These are phyloP conservation scores for Torulaspora delbrueckii DNA, from an alignment of 805 yeast genomes.

Conservation along the genomic window DNA sequence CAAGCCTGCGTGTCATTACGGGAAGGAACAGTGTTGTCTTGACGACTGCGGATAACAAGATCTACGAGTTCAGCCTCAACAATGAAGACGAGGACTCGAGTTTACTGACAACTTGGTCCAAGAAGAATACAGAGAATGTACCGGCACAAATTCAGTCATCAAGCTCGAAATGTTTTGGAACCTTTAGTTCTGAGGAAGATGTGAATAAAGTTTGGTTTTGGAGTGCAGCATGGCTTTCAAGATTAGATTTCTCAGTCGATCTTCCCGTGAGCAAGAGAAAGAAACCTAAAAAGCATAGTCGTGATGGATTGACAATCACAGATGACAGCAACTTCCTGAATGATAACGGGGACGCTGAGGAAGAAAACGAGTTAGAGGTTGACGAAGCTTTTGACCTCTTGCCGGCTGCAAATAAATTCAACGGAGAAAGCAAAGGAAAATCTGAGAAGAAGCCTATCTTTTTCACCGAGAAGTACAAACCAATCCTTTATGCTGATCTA, in stretches of 20 bases:
- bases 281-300: conserved; percentile 37
- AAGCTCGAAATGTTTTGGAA: conserved; percentile 68
- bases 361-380: conserved; percentile 27
- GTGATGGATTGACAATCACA: conserved; percentile 42
- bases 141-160: conserved; percentile 58
- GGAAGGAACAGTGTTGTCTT: conserved; percentile 49
- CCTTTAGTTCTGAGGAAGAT: conserved; percentile 47
- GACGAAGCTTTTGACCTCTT: conserved; percentile 14
- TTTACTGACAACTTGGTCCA: conserved; percentile 68
- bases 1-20: conserved; percentile 54
- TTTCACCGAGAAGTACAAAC: conserved; percentile 70
- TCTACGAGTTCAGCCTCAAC: conserved; percentile 57
- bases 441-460: conserved; percentile 52
- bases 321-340: conserved; percentile 38
- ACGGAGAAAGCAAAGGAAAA: conserved; percentile 25
- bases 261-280: conserved; percentile 42
- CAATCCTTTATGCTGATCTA: conserved; percentile 57
- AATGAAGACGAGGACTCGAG: conserved; percentile 16
- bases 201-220: conserved; percentile 68
- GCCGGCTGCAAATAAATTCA: conserved; percentile 13
- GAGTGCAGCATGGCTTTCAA: conserved; percentile 78
- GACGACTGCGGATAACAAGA: conserved; percentile 66
- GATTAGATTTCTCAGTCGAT: conserved; percentile 59
- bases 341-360: conserved; percentile 33
- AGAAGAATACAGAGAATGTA: conserved; percentile 63